Evolutionary conservation across 352 stramenopile genomes (phyloP).

Genomic region (Pythium brassicae): DNA sequence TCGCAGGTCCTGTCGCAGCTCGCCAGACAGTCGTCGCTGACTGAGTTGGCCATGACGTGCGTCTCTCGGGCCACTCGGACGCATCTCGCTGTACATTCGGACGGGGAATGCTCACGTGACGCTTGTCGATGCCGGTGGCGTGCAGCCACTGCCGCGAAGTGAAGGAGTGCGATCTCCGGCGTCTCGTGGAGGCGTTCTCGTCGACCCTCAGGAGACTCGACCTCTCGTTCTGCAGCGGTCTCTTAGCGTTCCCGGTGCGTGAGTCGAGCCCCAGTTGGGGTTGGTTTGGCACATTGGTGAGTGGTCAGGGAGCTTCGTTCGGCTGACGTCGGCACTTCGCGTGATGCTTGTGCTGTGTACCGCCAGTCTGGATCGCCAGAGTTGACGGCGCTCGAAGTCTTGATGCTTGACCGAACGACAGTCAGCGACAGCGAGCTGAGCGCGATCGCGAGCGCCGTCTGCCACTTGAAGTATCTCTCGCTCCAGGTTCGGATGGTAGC

Average conservation of each 20-base stretch:
- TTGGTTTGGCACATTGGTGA: background rate
- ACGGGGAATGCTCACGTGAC: background rate
- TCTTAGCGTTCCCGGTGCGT: constrained; percentile 37
- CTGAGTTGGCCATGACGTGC: constrained; percentile 53
- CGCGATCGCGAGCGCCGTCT: constrained; percentile 25
- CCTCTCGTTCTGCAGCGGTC: constrained; percentile 42
- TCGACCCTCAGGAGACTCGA: constrained; percentile 41
- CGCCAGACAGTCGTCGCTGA: constrained; percentile 24
- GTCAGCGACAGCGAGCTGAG: constrained; percentile 42
- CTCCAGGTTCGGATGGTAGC: constrained; percentile 37
- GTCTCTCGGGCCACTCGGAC: background rate
- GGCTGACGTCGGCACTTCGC: background rate
- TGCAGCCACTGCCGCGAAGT: constrained; percentile 30
- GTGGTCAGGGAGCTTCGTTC: background rate
- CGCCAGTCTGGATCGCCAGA: constrained; percentile 16
- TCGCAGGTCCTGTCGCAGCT: constrained; percentile 40
- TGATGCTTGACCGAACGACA: constrained; percentile 58
- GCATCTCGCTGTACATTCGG: background rate
- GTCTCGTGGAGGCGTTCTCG: constrained; percentile 24
- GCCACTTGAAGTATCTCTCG: constrained; percentile 55
- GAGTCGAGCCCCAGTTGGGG: too few relatives aligned
- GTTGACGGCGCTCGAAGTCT: constrained; percentile 40
- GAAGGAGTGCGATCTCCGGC: constrained; percentile 24
- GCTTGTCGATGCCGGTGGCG: background rate
- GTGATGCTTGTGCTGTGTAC: background rate